phyloP scores from a whole-genome alignment of 352 stramenopile species.

The Aphanomyces cochlioides region DNA sequence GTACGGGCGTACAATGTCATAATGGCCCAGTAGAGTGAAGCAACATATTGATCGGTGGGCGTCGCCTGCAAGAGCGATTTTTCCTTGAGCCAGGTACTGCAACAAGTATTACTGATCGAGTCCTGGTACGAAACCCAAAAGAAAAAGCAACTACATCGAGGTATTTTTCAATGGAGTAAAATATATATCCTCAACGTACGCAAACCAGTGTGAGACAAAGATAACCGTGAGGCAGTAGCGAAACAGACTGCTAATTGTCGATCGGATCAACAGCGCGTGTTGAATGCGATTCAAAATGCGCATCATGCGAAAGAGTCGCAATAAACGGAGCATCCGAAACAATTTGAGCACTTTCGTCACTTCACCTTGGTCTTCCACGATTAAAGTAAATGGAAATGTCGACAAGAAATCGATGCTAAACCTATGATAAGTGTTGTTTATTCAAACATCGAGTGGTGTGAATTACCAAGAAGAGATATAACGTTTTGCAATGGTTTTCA shows the following conservation, averaged over 20 bases:
- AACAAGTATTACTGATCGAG: constrained; percentile 35
- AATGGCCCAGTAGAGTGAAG: constrained; percentile 62
- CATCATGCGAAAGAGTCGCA: constrained; percentile 66
- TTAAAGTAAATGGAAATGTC: constrained; percentile 63
- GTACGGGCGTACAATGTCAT: constrained; percentile 55
- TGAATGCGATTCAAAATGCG: constrained; percentile 62
- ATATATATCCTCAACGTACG: constrained; percentile 10
- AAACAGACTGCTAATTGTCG: constrained; percentile 57
- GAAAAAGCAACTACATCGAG: constrained; percentile 21
- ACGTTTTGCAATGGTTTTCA: constrained; percentile 44
- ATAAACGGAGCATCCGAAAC: constrained; percentile 50
- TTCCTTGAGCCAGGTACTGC: constrained; percentile 49
- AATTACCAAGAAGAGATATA: constrained; percentile 47
- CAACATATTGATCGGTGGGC: constrained; percentile 62
- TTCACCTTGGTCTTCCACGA: constrained; percentile 32
- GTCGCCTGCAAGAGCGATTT: constrained; percentile 40
- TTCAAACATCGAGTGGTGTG: background rate
- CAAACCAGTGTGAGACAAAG: constrained; percentile 75
- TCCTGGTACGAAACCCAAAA: constrained; percentile 30
- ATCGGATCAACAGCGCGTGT: constrained; percentile 66
- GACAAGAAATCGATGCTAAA: constrained; percentile 59
- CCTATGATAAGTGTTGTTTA: background rate
- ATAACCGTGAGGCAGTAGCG: constrained; percentile 67
- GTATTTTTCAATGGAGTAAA: background rate
- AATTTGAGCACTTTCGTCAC: constrained; percentile 55